Base-by-base conservation (phyloP, 306 rosid genomes). In the Cajanus cajan region DNA sequence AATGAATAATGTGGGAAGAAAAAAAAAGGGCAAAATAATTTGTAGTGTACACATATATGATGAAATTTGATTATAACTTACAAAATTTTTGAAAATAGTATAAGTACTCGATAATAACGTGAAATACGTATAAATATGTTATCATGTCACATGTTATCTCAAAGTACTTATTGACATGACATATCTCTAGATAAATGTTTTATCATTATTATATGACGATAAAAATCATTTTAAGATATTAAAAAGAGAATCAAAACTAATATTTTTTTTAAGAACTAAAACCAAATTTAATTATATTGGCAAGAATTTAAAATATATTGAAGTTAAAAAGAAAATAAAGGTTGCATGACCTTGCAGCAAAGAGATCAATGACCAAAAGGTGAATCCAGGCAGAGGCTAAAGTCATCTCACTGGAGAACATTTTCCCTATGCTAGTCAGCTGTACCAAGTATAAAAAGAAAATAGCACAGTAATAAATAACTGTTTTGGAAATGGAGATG, bases 301-400 rank as follows among this genome's bases (percentile, higher is more conserved):
- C 9, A 25, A 58, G n/a, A 2, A 58, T 0, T 25, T 12, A 24
- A 25, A 58, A 11, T 18, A 6, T 25, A 8, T 3, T 19, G 0
- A 11, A 25, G 5, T 28, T 0, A 14, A 48, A 44, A 40, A 50
- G 10, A 70, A n/a, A 54, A 41, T 73, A 39, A 31, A 69, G 45
- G 71, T 55, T 37, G 69, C 34, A 33, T 2, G 44, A 92, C 97
- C 98, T 92, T 80, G 97, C 98, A 74, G 97, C 97, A 87, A 83
- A 94, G 59, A 92, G 94, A 85, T 92, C 96, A 22, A 90, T 86
- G 88, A 63, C 94, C 78, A 94, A 54, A 40, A 90, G 88, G 87
- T 94, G 97, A 83, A 94, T 92, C 97, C 97, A 94, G 0, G 97
- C 97, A 86, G 97, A 92, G 74, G 97, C 93, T 55, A 94, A 73